These are phyloP conservation scores for Apiospora aurea DNA, from an alignment of 2,329 filamentous ascomycete genomes.

Conservation along the genomic window DNA sequence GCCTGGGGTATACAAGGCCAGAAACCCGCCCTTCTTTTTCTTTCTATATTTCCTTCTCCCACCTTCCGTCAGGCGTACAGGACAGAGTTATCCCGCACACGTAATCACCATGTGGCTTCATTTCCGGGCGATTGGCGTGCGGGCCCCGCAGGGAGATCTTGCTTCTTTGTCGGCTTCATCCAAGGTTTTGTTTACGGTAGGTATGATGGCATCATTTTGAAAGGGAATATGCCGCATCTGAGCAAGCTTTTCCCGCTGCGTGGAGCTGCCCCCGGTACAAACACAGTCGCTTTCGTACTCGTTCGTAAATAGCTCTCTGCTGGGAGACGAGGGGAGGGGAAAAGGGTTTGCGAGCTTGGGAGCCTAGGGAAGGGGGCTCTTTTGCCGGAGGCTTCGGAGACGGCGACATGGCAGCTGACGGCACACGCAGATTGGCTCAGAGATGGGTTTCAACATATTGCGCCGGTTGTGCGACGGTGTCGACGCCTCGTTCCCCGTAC, in stretches of 20 bases:
- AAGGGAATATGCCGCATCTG: neutral
- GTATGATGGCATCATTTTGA: constrained; percentile 11
- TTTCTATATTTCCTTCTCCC: neutral
- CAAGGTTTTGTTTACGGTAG: neutral
- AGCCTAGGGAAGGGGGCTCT: neutral
- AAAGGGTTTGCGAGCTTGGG: neutral
- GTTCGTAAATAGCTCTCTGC: neutral
- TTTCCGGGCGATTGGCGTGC: neutral
- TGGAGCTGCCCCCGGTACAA: neutral
- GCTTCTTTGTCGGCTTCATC: neutral
- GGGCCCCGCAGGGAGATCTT: constrained; percentile 13
- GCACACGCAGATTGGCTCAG: neutral
- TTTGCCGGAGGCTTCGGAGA: neutral
- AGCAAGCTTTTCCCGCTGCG: neutral
- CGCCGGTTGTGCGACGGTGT: neutral
- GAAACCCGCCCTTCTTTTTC: constrained; percentile 23
- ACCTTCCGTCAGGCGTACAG: neutral
- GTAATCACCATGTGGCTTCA: constrained; percentile 16
- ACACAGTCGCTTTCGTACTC: neutral
- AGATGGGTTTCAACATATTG: constrained; percentile 12
- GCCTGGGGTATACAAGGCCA: constrained; percentile 28
- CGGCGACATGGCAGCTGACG: neutral
- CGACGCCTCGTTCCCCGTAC: constrained; percentile 11
- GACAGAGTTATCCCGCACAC: neutral
- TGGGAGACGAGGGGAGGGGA: neutral